A percentile compares a stretch with the other conserved stretches of the same genome.
phyloP scores from a whole-genome alignment of 129 eudicot genomes.

The Centrapalus pauciflorus region DNA sequence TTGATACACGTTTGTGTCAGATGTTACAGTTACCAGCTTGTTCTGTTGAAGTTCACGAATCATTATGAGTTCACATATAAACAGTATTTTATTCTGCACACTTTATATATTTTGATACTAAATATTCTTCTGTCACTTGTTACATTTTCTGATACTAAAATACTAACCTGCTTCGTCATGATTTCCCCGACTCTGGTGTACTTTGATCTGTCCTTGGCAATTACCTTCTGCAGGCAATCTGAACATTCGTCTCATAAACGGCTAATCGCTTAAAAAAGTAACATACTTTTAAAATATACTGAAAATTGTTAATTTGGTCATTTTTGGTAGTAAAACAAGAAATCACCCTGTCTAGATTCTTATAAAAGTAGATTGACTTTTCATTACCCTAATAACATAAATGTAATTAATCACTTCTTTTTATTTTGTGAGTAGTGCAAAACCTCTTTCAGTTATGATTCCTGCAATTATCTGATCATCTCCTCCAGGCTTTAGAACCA shows the following conservation, averaged over 20 bases:
- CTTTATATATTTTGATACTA: no score
- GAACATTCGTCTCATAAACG: constrained; percentile 14
- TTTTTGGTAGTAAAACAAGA: background rate
- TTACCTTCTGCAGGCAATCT: constrained; percentile 73
- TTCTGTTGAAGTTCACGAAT: constrained; percentile 32
- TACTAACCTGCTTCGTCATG: constrained; percentile 76
- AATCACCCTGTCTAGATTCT: no score
- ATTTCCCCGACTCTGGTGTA: constrained; percentile 69
- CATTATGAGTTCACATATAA: background rate
- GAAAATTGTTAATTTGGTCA: background rate
- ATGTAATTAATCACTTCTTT: background rate
- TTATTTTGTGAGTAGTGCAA: background rate
- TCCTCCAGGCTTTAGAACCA: constrained; percentile 89
- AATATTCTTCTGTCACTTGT: no score
- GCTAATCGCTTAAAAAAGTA: no score
- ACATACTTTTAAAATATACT: no score
- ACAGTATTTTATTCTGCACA: no score
- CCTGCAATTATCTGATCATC: constrained; percentile 70
- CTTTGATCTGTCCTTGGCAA: constrained; percentile 58
- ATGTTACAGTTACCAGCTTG: constrained; percentile 64
- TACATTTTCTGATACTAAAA: no score
- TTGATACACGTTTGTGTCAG: constrained; percentile 69
- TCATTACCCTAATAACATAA: no score
- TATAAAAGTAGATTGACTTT: no score
- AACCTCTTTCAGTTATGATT: constrained; percentile 90